phyloP scores from a whole-genome alignment of 1,284 basidiomycete species.

The Cutaneotrichosporon arboriforme region DNA sequence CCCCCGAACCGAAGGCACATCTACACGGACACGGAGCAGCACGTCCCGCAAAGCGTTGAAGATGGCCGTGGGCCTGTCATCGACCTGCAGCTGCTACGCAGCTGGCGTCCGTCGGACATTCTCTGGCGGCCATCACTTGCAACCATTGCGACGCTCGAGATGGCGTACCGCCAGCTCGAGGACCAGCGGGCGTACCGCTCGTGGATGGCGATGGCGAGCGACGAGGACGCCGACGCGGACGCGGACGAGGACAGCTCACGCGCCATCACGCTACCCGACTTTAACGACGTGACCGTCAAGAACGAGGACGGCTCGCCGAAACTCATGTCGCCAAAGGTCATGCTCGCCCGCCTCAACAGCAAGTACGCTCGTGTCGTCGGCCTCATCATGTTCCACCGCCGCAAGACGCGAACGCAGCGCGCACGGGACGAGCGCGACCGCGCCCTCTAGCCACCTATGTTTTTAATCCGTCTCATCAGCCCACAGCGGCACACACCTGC shows the following conservation, averaged over 20 bases:
- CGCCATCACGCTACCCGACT: slow-evolving; percentile 20
- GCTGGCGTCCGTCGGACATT: slow-evolving; percentile 39
- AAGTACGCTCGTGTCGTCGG: slow-evolving; percentile 35
- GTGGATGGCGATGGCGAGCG: slow-evolving; percentile 22
- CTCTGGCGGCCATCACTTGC: slow-evolving; percentile 35
- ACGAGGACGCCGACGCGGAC: slow-evolving; percentile 22
- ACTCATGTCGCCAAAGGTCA: slow-evolving; percentile 22
- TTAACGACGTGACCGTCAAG: slow-evolving; percentile 21
- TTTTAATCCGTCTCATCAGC: neutral
- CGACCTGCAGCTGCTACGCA: slow-evolving; percentile 20
- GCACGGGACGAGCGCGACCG: neutral
- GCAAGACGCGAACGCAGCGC: slow-evolving; percentile 16
- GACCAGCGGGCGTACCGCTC: slow-evolving; percentile 19
- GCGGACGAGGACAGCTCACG: slow-evolving; percentile 17
- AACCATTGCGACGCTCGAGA: slow-evolving; percentile 32
- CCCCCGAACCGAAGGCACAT: slow-evolving; percentile 32
- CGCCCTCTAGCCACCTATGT: neutral
- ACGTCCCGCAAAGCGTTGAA: neutral
- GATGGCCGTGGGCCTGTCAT: neutral
- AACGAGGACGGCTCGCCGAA: slow-evolving; percentile 24
- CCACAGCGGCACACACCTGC: neutral
- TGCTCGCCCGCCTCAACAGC: slow-evolving; percentile 33
- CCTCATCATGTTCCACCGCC: slow-evolving; percentile 36
- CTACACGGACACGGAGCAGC: neutral
- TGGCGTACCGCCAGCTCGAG: slow-evolving; percentile 34